Evolutionary conservation across 1,284 basidiomycete species (phyloP).

Genomic region (Porogramme epimiltina): DNA sequence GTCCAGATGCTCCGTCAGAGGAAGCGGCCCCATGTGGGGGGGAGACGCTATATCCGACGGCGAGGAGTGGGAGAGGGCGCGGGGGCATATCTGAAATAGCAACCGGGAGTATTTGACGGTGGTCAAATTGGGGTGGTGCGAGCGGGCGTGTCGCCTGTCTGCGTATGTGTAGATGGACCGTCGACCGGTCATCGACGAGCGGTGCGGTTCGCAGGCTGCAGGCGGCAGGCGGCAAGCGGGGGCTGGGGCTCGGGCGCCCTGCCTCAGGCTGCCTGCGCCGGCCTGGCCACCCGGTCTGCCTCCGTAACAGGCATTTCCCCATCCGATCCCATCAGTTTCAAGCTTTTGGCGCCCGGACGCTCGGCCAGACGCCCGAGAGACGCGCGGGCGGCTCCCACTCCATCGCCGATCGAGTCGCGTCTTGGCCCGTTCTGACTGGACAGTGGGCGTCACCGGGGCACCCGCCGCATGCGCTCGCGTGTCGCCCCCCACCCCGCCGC

Average conservation of each 20-base stretch:
- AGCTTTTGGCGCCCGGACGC: conserved; percentile 17
- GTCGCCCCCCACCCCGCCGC: too few species aligned
- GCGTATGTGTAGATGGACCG: too few species aligned
- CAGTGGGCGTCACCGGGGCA: too few species aligned
- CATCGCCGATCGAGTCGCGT: conserved; percentile 9
- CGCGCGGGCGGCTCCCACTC: conserved; percentile 11
- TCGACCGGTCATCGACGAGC: too few species aligned
- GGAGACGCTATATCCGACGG: background rate
- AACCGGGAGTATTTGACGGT: conserved; percentile 10
- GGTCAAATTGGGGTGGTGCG: conserved; percentile 14
- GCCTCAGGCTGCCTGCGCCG: too few species aligned
- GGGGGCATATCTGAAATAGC: background rate
- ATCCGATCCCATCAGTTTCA: conserved; percentile 23
- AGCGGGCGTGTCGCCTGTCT: too few species aligned
- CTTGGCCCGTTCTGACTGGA: background rate
- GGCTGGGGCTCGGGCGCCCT: too few species aligned
- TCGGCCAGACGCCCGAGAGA: conserved; percentile 4
- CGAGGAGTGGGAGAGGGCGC: conserved; percentile 1
- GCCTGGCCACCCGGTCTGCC: too few species aligned
- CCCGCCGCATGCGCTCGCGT: too few species aligned
- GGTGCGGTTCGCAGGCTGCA: too few species aligned
- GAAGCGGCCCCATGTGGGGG: background rate
- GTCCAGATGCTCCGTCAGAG: background rate
- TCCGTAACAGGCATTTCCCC: too few species aligned
- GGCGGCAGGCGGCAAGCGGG: too few species aligned